Evolutionary conservation across 345 rosid genomes (phyloP).

Genomic region (Linum tenue): DNA sequence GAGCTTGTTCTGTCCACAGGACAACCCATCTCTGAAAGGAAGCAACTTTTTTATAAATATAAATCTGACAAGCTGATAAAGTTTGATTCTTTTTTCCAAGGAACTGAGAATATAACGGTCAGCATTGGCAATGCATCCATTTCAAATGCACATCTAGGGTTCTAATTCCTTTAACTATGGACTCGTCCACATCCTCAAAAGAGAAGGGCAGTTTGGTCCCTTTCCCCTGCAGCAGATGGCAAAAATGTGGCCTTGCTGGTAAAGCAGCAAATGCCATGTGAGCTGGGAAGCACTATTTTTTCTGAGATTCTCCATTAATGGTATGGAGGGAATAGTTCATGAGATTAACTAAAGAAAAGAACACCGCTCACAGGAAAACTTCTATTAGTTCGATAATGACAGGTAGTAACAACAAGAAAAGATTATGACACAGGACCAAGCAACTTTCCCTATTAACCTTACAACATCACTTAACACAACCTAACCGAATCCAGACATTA

Average conservation of each 20-base stretch:
- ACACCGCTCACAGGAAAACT: slow-evolving; percentile 8
- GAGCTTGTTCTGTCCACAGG: slow-evolving; percentile 1
- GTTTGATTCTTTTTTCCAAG: background rate
- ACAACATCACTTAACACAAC: too few species aligned
- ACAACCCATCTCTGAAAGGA: background rate
- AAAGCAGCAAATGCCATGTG: slow-evolving; percentile 22
- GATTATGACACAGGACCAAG: slow-evolving; percentile 9
- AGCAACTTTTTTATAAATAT: background rate
- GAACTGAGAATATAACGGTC: background rate
- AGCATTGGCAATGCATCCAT: slow-evolving; percentile 19
- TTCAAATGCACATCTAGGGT: slow-evolving; percentile 9
- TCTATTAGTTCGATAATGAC: slow-evolving; percentile 1
- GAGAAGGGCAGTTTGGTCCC: slow-evolving; percentile 35
- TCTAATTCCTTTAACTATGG: slow-evolving; percentile 3
- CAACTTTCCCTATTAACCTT: background rate
- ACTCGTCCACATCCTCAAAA: slow-evolving; percentile 1
- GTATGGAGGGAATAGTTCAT: slow-evolving; percentile 11
- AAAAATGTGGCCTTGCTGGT: slow-evolving; percentile 1
- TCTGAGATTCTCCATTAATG: slow-evolving; percentile 28
- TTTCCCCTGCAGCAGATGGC: background rate
- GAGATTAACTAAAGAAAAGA: slow-evolving; percentile 13
- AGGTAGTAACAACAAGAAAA: background rate
- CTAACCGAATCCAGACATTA: too few species aligned
- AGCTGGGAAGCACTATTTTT: slow-evolving; percentile 46
- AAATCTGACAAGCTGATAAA: slow-evolving; percentile 1